Evolutionary conservation across 495 filamentous ascomycete species (phyloP).

Genomic region (Lepidopterella palustris): DNA sequence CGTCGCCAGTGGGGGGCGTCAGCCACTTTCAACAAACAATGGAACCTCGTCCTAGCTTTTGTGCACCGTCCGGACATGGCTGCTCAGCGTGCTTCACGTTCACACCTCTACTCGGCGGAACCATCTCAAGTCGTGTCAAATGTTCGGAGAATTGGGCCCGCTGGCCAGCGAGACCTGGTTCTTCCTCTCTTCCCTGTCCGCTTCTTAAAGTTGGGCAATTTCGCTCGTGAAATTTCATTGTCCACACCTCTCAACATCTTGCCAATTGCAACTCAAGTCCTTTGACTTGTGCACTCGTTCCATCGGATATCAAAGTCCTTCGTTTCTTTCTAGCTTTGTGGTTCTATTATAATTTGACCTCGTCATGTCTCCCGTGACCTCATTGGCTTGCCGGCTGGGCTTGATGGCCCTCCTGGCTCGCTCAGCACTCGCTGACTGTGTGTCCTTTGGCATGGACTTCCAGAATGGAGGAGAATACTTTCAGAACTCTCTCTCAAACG

Average conservation of each 20-base stretch:
- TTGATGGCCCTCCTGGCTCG: conserved; percentile 8
- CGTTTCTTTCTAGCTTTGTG: background rate
- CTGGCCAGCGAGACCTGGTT: background rate
- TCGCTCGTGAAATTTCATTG: background rate
- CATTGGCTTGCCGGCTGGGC: conserved; percentile 2
- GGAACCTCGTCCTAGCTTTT: background rate
- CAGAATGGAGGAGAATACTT: conserved; percentile 34
- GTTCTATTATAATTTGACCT: background rate
- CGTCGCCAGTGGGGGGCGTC: background rate
- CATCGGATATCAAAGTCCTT: background rate
- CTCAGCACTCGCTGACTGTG: conserved; percentile 16
- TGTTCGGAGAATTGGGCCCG: background rate
- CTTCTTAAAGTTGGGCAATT: background rate
- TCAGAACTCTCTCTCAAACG: conserved; percentile 32
- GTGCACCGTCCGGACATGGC: background rate
- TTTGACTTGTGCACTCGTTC: background rate
- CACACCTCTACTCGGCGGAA: background rate
- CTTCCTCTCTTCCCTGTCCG: background rate
- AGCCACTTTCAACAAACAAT: background rate
- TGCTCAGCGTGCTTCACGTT: background rate
- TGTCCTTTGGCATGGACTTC: conserved; percentile 35
- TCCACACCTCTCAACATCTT: background rate
- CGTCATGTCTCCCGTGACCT: background rate
- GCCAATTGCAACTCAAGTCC: background rate
- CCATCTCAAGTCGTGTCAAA: background rate